Conservation (phyloP, 2,329 filamentous ascomycete genomes). For the Coniochaeta sp. region DNA sequence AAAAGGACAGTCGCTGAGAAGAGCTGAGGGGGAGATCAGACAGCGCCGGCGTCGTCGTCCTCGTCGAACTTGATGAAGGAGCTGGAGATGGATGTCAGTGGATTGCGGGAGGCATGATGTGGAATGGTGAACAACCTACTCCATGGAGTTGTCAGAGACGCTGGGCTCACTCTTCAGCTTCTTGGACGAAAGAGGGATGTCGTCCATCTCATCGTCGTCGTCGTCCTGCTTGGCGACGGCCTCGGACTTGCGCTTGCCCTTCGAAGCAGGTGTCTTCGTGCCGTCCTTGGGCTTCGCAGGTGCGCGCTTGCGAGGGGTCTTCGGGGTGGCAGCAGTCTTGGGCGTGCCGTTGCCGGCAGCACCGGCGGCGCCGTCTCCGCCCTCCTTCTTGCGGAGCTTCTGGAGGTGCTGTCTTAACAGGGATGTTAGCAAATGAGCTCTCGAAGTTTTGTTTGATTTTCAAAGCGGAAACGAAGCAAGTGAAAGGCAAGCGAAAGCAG, state of each 20-base stretch:
- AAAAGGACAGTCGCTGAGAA: too few relatives aligned
- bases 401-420: slow-evolving; percentile 25
- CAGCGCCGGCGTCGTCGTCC: background rate
- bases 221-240: background rate
- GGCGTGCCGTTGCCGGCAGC: slow-evolving; percentile 2
- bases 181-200: slow-evolving; percentile 16
- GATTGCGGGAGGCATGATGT: too few relatives aligned
- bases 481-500: slow-evolving; percentile 5
- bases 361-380: slow-evolving; percentile 1
- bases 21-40: too few relatives aligned
- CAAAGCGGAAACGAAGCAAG: slow-evolving; percentile 3
- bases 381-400: slow-evolving; percentile 24
- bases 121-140: background rate
- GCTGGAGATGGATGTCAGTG: background rate
- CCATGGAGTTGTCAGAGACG: background rate
- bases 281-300: slow-evolving; percentile 8
- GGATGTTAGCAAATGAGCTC: slow-evolving; percentile 3
- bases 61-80: background rate
- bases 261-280: slow-evolving; percentile 6
- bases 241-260: slow-evolving; percentile 11
- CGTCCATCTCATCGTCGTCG: slow-evolving; percentile 10
- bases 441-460: background rate
- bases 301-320: slow-evolving; percentile 12
- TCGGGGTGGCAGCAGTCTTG: slow-evolving; percentile 8
- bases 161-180: background rate